phyloP scores from a whole-genome alignment of 345 rosid species.

The Eucalyptus polyanthemos region DNA sequence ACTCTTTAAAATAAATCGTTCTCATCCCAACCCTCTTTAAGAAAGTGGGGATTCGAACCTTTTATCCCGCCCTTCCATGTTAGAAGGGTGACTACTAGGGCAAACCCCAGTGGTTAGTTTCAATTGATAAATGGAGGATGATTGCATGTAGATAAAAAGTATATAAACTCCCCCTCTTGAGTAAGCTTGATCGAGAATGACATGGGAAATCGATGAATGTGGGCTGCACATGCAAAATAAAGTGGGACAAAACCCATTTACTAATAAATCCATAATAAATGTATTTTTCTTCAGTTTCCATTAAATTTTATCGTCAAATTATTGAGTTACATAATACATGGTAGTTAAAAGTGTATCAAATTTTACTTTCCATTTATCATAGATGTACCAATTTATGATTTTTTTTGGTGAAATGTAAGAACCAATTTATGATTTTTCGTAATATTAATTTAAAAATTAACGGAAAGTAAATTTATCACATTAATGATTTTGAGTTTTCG shows the following conservation, averaged over 20 bases:
- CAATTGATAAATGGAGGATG: rapidly evolving
- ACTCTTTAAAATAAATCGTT: rapidly evolving
- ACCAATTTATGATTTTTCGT: rapidly evolving
- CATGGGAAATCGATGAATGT: not conserved
- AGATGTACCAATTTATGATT: rapidly evolving
- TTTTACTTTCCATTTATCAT: too few relatives aligned
- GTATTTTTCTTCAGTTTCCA: rapidly evolving
- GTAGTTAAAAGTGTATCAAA: rapidly evolving
- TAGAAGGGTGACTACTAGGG: rapidly evolving
- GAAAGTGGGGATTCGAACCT: rapidly evolving
- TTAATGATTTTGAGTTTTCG: too few relatives aligned
- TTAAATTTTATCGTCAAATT: too few relatives aligned
- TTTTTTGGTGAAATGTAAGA: too few relatives aligned
- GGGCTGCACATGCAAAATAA: not conserved
- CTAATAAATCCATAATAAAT: too few relatives aligned
- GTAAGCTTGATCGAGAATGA: not conserved
- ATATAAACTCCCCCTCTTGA: not conserved
- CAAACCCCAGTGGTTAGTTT: rapidly evolving
- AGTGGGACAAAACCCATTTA: rapidly evolving
- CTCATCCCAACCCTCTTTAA: rapidly evolving
- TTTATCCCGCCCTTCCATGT: rapidly evolving
- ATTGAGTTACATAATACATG: too few relatives aligned
- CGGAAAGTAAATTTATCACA: rapidly evolving
- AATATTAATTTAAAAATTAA: too few relatives aligned
- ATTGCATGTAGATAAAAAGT: too few relatives aligned